Evolutionary conservation across 352 stramenopile species (phyloP).

Genomic region (Albugo candida): DNA sequence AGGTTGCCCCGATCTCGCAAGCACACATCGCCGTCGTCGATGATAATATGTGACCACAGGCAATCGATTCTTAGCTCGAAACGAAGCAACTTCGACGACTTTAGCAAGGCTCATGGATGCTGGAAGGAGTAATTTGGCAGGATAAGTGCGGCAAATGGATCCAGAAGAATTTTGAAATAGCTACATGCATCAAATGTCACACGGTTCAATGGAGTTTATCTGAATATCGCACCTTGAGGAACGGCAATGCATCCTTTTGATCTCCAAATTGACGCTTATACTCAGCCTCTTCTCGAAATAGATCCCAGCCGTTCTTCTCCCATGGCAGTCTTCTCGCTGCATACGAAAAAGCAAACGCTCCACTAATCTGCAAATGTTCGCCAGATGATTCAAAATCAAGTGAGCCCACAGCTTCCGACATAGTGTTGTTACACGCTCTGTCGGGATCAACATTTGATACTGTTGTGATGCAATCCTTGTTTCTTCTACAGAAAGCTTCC

Average conservation of each 20-base stretch:
- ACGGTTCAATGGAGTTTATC: not conserved
- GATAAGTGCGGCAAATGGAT: slow-evolving; percentile 72
- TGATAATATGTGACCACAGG: slow-evolving; percentile 78
- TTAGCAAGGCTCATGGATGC: slow-evolving; percentile 40
- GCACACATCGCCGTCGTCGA: slow-evolving; percentile 44
- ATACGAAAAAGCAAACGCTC: slow-evolving; percentile 53
- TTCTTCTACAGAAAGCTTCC: not conserved
- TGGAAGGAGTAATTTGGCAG: slow-evolving; percentile 57
- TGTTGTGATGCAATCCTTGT: not conserved
- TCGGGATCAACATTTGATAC: not conserved
- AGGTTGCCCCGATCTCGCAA: slow-evolving; percentile 69
- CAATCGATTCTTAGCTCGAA: slow-evolving; percentile 70
- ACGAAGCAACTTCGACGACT: slow-evolving; percentile 51
- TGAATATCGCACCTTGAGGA: slow-evolving; percentile 30
- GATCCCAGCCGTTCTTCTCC: slow-evolving; percentile 50
- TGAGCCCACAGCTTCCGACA: not conserved
- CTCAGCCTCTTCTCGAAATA: slow-evolving; percentile 53
- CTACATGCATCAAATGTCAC: slow-evolving; percentile 7
- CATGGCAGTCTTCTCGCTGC: slow-evolving; percentile 15
- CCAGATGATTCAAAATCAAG: not conserved
- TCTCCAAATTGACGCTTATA: slow-evolving; percentile 61
- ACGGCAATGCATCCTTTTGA: slow-evolving; percentile 31
- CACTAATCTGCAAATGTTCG: slow-evolving; percentile 21
- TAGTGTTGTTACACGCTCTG: too few relatives aligned
- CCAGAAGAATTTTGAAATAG: slow-evolving; percentile 64